A percentile compares a stretch with the other conserved stretches of the same genome.
Evolutionary conservation across 768 basidiomycete species (phyloP).

Genomic region (Imleria badia): DNA sequence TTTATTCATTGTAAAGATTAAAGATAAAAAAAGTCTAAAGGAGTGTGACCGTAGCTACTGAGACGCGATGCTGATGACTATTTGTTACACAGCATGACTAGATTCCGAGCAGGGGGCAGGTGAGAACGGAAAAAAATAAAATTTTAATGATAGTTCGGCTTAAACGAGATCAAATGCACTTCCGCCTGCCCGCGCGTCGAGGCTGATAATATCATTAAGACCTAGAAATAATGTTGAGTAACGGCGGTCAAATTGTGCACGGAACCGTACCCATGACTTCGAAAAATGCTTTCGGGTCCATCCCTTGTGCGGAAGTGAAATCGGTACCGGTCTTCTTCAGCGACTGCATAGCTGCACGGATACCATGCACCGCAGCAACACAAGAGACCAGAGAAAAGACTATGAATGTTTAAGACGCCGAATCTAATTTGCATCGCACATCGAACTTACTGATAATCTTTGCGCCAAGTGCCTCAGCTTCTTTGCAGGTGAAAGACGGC

Average conservation of each 20-base stretch:
- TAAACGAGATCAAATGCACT: slow-evolving; percentile 55
- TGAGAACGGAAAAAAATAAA: neutral
- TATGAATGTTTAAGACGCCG: slow-evolving; percentile 22
- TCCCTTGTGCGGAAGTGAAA: slow-evolving; percentile 56
- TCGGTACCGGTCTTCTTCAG: slow-evolving; percentile 80
- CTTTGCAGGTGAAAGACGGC: slow-evolving; percentile 66
- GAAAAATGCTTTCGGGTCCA: slow-evolving; percentile 80
- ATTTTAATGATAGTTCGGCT: slow-evolving; percentile 8
- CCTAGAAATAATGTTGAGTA: slow-evolving; percentile 32
- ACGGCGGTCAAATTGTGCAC: neutral
- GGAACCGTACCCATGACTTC: slow-evolving; percentile 63
- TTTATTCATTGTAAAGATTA: slow-evolving; percentile 26
- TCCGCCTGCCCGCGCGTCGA: slow-evolving; percentile 60
- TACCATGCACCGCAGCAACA: slow-evolving; percentile 75
- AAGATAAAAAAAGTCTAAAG: slow-evolving; percentile 16
- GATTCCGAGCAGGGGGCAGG: neutral
- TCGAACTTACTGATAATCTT: slow-evolving; percentile 69
- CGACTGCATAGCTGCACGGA: slow-evolving; percentile 73
- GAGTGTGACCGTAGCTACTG: slow-evolving; percentile 19
- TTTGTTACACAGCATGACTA: slow-evolving; percentile 21
- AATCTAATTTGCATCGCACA: neutral
- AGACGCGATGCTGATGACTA: slow-evolving; percentile 18
- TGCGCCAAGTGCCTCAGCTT: slow-evolving; percentile 69
- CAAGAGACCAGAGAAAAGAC: slow-evolving; percentile 78
- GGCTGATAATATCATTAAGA: slow-evolving; percentile 50